Conservation (phyloP, 1,139 yeast genomes). For the Casaregolazyma suthepensis region DNA sequence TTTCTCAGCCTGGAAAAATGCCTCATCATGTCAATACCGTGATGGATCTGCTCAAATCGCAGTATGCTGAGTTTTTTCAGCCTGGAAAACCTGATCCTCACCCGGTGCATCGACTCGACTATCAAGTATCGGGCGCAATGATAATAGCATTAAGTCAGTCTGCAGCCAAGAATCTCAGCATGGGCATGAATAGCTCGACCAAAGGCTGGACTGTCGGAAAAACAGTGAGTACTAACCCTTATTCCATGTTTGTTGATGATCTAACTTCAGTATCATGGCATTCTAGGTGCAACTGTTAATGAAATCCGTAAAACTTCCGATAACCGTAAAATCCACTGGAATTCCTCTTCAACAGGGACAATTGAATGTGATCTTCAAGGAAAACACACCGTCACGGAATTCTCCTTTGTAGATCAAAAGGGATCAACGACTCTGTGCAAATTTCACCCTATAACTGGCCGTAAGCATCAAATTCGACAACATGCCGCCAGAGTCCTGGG, state of each 20-base stretch:
- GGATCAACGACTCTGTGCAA: constrained; percentile 21
- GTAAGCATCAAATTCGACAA: constrained; percentile 41
- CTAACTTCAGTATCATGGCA: constrained; percentile 13
- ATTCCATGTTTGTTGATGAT: not conserved
- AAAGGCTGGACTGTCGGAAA: constrained; percentile 20
- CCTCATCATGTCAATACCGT: constrained; percentile 14
- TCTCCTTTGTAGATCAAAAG: constrained; percentile 6
- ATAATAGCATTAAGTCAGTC: constrained; percentile 23
- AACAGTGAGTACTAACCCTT: constrained; percentile 11
- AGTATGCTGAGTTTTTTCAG: constrained; percentile 20
- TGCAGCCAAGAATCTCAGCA: constrained; percentile 23
- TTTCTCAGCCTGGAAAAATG: constrained; percentile 20
- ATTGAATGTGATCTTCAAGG: constrained; percentile 14
- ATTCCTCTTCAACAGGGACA: constrained; percentile 11
- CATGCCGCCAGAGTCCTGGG: constrained; percentile 28
- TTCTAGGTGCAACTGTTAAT: constrained; percentile 11
- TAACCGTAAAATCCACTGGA: constrained; percentile 6
- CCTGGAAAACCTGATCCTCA: constrained; percentile 24
- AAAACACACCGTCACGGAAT: constrained; percentile 18
- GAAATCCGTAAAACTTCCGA: constrained; percentile 5
- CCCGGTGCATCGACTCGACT: constrained; percentile 28
- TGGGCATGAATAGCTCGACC: constrained; percentile 16
- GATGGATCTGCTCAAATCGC: constrained; percentile 13
- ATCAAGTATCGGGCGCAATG: constrained; percentile 29
- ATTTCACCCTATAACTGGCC: constrained; percentile 39